Evolutionary conservation across 148 eudicot genomes (phyloP).

Genomic region (Chenopodium quinoa): DNA sequence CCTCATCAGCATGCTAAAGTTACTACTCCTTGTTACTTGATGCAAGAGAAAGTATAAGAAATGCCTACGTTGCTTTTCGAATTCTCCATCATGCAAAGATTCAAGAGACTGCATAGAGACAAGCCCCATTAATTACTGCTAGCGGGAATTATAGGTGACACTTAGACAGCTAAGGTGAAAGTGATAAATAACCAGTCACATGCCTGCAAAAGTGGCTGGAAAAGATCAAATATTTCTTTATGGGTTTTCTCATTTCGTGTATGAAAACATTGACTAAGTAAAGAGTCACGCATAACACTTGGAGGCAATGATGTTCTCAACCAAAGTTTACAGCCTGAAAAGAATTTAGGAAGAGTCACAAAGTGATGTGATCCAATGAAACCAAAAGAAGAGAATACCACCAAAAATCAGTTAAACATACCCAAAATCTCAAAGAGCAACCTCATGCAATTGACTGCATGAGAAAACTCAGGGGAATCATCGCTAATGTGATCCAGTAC

Average conservation of each 20-base stretch:
- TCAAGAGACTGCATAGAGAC: slow-evolving; percentile 74
- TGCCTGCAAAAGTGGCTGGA: slow-evolving; percentile 86
- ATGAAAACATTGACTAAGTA: slow-evolving; percentile 95
- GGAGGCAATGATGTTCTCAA: slow-evolving; percentile 90
- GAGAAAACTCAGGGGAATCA: slow-evolving; percentile 91
- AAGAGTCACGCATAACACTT: slow-evolving; percentile 86
- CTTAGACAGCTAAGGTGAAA: slow-evolving; percentile 9
- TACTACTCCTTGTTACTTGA: slow-evolving; percentile 95
- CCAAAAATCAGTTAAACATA: slow-evolving; percentile 29
- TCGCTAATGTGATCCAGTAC: slow-evolving; percentile 94
- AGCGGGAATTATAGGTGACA: background rate
- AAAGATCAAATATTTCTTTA: slow-evolving; percentile 95
- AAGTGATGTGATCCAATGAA: background rate
- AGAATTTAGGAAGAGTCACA: slow-evolving; percentile 14
- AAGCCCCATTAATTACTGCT: slow-evolving; percentile 19
- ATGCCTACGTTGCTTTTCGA: slow-evolving; percentile 91
- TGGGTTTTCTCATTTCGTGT: slow-evolving; percentile 91
- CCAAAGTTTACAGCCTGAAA: slow-evolving; percentile 90
- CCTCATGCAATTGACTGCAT: slow-evolving; percentile 94
- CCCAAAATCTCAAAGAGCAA: slow-evolving; percentile 88
- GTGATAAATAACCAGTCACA: slow-evolving; percentile 26
- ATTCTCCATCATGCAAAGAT: slow-evolving; percentile 95
- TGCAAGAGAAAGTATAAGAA: slow-evolving; percentile 83
- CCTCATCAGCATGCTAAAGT: slow-evolving; percentile 87
- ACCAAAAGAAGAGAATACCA: background rate